Conservation (phyloP, 345 rosid genomes). For the Ceriops decandra region DNA sequence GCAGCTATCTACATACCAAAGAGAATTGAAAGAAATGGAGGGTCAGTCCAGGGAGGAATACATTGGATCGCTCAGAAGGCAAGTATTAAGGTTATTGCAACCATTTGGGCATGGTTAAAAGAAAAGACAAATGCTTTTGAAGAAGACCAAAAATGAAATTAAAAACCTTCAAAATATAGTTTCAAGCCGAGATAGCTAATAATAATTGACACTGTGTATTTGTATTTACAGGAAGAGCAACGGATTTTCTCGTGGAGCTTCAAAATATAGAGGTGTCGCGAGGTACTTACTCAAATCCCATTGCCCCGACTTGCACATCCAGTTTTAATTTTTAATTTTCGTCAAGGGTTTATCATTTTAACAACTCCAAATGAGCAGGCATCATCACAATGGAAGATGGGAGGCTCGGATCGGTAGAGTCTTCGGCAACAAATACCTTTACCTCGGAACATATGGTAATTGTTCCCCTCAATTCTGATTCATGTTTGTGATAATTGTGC, state of each 20-base stretch:
- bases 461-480: neutral
- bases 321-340: too few species aligned
- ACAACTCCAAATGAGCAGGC: constrained; percentile 30
- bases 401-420: constrained; percentile 79
- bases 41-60: constrained; percentile 76
- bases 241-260: constrained; percentile 90
- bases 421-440: constrained; percentile 68
- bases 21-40: constrained; percentile 73
- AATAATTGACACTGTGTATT: neutral
- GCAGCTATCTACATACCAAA: constrained; percentile 58
- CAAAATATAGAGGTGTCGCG: constrained; percentile 93
- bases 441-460: constrained; percentile 63
- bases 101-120: neutral
- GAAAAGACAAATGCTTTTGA: neutral
- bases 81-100: neutral
- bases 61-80: constrained; percentile 87
- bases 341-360: neutral
- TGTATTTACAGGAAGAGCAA: constrained; percentile 65
- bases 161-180: too few species aligned
- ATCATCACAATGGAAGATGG: constrained; percentile 83
- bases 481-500: neutral
- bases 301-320: too few species aligned
- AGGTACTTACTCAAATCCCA: constrained; percentile 39
- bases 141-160: neutral
- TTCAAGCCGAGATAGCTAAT: too few species aligned